These are phyloP conservation scores for Cystobasidium tubakii DNA, from an alignment of 768 basidiomycete species.

Conservation along the genomic window DNA sequence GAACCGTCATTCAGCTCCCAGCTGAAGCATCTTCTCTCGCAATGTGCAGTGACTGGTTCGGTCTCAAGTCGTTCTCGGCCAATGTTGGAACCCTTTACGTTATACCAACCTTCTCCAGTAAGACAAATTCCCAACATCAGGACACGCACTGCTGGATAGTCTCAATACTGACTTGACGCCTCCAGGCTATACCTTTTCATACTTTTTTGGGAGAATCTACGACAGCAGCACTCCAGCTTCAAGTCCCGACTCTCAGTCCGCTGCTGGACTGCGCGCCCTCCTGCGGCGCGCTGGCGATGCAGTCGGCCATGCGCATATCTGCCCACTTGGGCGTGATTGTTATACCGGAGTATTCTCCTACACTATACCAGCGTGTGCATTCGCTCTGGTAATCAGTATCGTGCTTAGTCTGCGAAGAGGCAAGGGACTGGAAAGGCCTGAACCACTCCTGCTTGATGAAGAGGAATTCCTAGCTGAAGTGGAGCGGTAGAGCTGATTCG, in stretches of 20 bases:
- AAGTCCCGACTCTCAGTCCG: not conserved
- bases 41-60: slow-evolving; percentile 30
- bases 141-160: not conserved
- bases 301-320: slow-evolving; percentile 12
- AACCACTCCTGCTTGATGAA: not conserved
- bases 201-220: slow-evolving; percentile 31
- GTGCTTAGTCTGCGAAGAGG: slow-evolving; percentile 17
- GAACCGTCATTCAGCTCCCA: no score
- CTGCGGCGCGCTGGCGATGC: not conserved
- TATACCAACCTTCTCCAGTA: slow-evolving; percentile 29
- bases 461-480: slow-evolving; percentile 22
- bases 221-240: slow-evolving; percentile 11
- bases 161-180: not conserved
- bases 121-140: not conserved
- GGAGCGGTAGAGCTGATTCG: not conserved
- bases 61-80: slow-evolving; percentile 7
- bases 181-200: slow-evolving; percentile 28
- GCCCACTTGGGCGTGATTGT: slow-evolving; percentile 13
- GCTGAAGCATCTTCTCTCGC: no score
- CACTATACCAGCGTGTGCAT: slow-evolving; percentile 22
- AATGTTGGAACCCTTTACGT: slow-evolving; percentile 32
- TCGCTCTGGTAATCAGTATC: slow-evolving; percentile 14
- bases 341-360: slow-evolving; percentile 14
- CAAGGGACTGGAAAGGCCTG: not conserved
- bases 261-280: not conserved